phyloP scores from a whole-genome alignment of 768 basidiomycete species.

The Agrocybe praecox region DNA sequence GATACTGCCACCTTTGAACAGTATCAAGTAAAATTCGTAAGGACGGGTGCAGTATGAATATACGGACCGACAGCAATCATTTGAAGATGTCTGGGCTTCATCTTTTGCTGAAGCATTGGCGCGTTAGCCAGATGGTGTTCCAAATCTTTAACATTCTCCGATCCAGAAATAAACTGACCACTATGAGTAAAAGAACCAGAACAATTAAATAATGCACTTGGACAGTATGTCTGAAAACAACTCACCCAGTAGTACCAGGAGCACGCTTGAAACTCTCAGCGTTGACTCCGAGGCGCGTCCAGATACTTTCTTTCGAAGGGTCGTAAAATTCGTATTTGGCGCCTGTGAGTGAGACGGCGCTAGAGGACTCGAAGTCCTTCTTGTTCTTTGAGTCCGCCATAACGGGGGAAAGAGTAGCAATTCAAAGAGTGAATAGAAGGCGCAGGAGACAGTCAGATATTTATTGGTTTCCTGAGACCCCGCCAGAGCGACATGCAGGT shows the following conservation, averaged over 20 bases:
- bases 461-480: slow-evolving; percentile 13
- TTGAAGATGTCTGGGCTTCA: slow-evolving; percentile 47
- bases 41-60: background rate
- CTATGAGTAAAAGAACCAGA: slow-evolving; percentile 18
- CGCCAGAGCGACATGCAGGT: background rate
- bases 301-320: slow-evolving; percentile 46
- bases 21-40: background rate
- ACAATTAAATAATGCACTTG: no score
- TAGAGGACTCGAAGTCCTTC: slow-evolving; percentile 34
- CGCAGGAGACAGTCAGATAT: slow-evolving; percentile 10
- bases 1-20: slow-evolving; percentile 42
- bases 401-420: slow-evolving; percentile 8
- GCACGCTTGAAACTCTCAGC: slow-evolving; percentile 50
- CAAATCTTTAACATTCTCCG: slow-evolving; percentile 33
- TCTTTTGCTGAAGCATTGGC: slow-evolving; percentile 49
- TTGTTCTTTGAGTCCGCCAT: slow-evolving; percentile 33
- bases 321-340: slow-evolving; percentile 43
- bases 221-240: no score
- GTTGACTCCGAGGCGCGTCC: slow-evolving; percentile 45
- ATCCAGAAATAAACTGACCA: slow-evolving; percentile 39
- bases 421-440: background rate
- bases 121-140: slow-evolving; percentile 39
- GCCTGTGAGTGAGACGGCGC: slow-evolving; percentile 25
- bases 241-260: slow-evolving; percentile 47
- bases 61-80: slow-evolving; percentile 53